A percentile compares a stretch with the other conserved stretches of the same genome.
Conservation (phyloP, 345 rosid species). For the Ricinus communis region DNA sequence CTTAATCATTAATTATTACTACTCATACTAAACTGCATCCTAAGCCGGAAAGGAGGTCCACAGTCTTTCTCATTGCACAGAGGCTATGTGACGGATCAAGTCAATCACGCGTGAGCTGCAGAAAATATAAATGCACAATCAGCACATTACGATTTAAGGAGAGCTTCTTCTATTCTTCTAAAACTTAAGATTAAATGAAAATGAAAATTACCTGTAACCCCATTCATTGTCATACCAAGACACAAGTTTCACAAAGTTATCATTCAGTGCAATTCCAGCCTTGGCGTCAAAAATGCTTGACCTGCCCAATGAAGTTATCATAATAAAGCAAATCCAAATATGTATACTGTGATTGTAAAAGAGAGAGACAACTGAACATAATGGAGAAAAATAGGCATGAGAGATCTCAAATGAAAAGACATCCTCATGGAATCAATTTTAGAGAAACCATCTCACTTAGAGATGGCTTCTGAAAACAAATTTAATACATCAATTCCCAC, state of each 20-base stretch:
- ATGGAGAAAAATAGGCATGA: not conserved
- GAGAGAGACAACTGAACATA: not conserved
- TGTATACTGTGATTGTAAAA: too few species aligned
- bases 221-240: constrained; percentile 28
- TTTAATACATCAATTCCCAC: constrained; percentile 22
- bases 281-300: constrained; percentile 29
- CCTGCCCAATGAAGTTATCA: not conserved
- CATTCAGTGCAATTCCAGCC: constrained; percentile 28
- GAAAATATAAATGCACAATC: not conserved
- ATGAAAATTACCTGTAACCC: constrained; percentile 26
- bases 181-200: not conserved
- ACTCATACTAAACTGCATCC: not conserved
- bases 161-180: not conserved
- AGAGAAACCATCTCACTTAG: not conserved
- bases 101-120: constrained; percentile 55
- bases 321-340: too few species aligned
- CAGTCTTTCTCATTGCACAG: constrained; percentile 3
- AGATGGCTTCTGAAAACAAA: not conserved
- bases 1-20: too few species aligned
- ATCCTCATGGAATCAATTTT: too few species aligned
- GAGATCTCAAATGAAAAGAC: too few species aligned
- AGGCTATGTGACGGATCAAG: constrained; percentile 54
- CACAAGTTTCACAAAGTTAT: constrained; percentile 25
- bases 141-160: not conserved
- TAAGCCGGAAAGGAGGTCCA: constrained; percentile 4